Evolutionary conservation across 1,284 basidiomycete genomes (phyloP).

Genomic region (Rhodotorula sp.): DNA sequence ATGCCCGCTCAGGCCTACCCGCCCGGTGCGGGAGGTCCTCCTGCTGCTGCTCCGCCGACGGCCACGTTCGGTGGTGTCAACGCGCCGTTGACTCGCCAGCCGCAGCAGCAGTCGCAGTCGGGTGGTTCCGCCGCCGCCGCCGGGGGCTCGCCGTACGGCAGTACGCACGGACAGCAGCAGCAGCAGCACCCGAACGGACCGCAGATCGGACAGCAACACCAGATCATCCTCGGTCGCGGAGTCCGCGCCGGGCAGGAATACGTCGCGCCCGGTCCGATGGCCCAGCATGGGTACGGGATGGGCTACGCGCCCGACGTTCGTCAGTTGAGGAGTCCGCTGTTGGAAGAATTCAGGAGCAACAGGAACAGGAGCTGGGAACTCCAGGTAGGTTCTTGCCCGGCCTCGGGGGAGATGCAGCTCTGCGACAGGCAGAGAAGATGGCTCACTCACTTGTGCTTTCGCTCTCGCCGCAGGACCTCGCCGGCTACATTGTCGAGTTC

Average conservation of each 20-base stretch:
- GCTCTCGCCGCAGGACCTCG: slow-evolving; percentile 65
- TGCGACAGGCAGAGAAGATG: not conserved
- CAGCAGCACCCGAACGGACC: slow-evolving; percentile 7
- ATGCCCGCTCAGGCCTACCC: slow-evolving; percentile 8
- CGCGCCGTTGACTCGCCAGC: not conserved
- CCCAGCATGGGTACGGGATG: slow-evolving; percentile 15
- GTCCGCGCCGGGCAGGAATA: slow-evolving; percentile 34
- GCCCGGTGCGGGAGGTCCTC: slow-evolving; percentile 3
- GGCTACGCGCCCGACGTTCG: slow-evolving; percentile 29
- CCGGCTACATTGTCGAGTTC: slow-evolving; percentile 85
- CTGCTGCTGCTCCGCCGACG: slow-evolving; percentile 5
- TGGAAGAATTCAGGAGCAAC: slow-evolving; percentile 82
- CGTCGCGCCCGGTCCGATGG: slow-evolving; percentile 36
- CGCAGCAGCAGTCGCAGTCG: not conserved
- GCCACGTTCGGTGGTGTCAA: not conserved
- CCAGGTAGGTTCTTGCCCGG: slow-evolving; percentile 54
- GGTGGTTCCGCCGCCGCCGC: not conserved
- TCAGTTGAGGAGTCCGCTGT: slow-evolving; percentile 61
- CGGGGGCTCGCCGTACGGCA: not conserved
- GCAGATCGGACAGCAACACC: slow-evolving; percentile 38
- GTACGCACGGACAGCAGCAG: not conserved
- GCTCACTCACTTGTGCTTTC: not conserved
- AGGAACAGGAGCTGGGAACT: slow-evolving; percentile 77
- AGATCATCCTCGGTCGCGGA: slow-evolving; percentile 37
- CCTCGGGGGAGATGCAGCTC: too few relatives aligned